These are phyloP conservation scores for Suillus plorans DNA, from an alignment of 768 basidiomycete genomes.

Conservation along the genomic window DNA sequence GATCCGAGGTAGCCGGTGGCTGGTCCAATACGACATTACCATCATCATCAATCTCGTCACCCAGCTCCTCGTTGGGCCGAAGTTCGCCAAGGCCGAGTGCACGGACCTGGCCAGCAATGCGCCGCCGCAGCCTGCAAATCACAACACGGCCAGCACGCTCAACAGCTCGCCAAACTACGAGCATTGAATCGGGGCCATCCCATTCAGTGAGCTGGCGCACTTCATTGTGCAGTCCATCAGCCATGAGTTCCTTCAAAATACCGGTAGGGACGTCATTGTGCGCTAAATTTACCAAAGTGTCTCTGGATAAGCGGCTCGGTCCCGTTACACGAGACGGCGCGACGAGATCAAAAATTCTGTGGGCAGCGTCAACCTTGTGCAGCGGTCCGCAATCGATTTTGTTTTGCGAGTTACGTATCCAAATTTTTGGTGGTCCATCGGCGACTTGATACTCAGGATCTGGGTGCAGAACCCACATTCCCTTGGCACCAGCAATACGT, in stretches of 20 bases:
- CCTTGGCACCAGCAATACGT: slow-evolving; percentile 58
- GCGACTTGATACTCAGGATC: slow-evolving; percentile 31
- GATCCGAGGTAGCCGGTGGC: neutral
- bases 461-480: slow-evolving; percentile 59
- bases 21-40: slow-evolving; percentile 2
- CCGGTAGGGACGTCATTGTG: slow-evolving; percentile 53
- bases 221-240: slow-evolving; percentile 46
- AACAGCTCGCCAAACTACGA: slow-evolving; percentile 51
- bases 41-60: slow-evolving; percentile 27
- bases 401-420: slow-evolving; percentile 60
- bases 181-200: slow-evolving; percentile 45
- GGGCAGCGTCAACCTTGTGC: slow-evolving; percentile 34
- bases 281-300: slow-evolving; percentile 61
- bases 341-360: slow-evolving; percentile 65
- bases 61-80: slow-evolving; percentile 36
- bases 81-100: slow-evolving; percentile 52
- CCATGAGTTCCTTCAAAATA: slow-evolving; percentile 48
- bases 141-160: slow-evolving; percentile 47
- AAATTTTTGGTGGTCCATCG: slow-evolving; percentile 48
- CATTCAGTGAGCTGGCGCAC: slow-evolving; percentile 54
- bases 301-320: slow-evolving; percentile 46
- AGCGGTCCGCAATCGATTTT: slow-evolving; percentile 47
- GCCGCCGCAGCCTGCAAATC: slow-evolving; percentile 41
- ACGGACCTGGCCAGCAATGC: slow-evolving; percentile 50
- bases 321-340: slow-evolving; percentile 43